These are phyloP conservation scores for Annulohypoxylon nitens DNA, from an alignment of 495 filamentous ascomycete species.

Conservation along the genomic window DNA sequence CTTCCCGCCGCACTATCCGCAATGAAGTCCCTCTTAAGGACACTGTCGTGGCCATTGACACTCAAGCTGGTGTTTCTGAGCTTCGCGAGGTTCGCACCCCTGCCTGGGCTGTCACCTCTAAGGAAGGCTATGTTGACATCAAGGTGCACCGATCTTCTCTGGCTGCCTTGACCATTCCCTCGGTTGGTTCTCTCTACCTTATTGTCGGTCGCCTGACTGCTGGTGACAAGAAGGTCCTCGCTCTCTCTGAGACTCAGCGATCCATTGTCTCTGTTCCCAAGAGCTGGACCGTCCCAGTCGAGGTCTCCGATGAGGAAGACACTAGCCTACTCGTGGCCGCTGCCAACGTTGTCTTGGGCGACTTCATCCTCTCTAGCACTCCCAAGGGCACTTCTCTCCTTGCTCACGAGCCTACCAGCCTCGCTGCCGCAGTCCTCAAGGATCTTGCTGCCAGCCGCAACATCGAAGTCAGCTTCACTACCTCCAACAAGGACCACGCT, in stretches of 20 bases:
- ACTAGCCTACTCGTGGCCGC: constrained; percentile 11
- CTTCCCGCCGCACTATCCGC: constrained; percentile 11
- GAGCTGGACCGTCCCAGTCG: constrained; percentile 11
- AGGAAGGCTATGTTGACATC: constrained; percentile 6
- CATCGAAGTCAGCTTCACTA: constrained; percentile 9
- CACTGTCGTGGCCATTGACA: constrained; percentile 4
- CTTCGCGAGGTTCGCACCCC: constrained; percentile 7
- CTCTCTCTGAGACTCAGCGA: constrained; percentile 9
- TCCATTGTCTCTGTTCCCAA: constrained; percentile 12
- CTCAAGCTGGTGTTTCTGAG: constrained; percentile 8
- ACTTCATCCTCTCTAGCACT: constrained; percentile 1
- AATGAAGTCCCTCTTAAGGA: constrained; percentile 7
- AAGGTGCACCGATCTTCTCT: constrained; percentile 14
- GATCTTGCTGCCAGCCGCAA: background rate
- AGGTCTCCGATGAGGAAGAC: constrained; percentile 10
- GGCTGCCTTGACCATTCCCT: constrained; percentile 10
- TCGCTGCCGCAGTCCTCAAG: constrained; percentile 4
- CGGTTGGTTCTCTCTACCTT: constrained; percentile 11
- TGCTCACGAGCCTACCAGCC: constrained; percentile 7
- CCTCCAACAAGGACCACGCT: background rate
- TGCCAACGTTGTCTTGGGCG: constrained; percentile 5
- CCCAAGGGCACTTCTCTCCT: constrained; percentile 15
- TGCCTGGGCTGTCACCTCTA: constrained; percentile 1
- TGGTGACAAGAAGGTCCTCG: constrained; percentile 9
- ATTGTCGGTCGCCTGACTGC: constrained; percentile 7